These are phyloP conservation scores for Fraxinus pennsylvanica DNA, from an alignment of 257 asterid species.

Conservation along the genomic window DNA sequence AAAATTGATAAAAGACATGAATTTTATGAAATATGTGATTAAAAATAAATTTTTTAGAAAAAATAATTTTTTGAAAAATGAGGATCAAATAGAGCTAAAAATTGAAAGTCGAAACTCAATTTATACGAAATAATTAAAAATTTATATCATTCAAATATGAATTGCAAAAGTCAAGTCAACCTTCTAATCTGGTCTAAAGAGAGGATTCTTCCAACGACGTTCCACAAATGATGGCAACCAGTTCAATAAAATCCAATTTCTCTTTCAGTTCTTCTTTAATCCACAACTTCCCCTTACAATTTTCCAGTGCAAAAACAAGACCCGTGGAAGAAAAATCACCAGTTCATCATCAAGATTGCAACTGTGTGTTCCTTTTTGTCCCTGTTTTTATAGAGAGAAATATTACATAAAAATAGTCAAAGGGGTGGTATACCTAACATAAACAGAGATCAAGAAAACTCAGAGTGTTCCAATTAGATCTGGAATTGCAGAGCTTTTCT, in stretches of 20 bases:
- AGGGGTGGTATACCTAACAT: not conserved
- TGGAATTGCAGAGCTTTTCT: conserved; percentile 20
- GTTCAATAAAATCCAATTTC: not conserved
- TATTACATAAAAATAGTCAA: not conserved
- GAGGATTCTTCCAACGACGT: not conserved
- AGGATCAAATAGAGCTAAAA: no score
- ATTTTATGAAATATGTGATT: no score
- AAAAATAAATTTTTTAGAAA: no score
- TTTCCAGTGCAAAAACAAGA: not conserved
- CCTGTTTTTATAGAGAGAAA: not conserved
- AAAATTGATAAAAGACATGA: no score
- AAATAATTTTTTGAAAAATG: no score
- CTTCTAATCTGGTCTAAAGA: not conserved
- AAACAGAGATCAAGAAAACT: conserved; percentile 5
- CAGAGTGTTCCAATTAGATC: conserved; percentile 36
- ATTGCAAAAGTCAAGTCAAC: not conserved
- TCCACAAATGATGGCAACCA: not conserved
- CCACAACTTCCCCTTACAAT: not conserved
- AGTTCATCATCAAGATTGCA: not conserved
- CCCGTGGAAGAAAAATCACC: not conserved
- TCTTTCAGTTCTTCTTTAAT: not conserved
- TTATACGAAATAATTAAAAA: no score
- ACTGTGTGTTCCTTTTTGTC: not conserved
- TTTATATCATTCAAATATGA: no score
- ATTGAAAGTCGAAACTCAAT: no score